These are phyloP conservation scores for Galerina sulciceps DNA, from an alignment of 768 basidiomycete genomes.

Conservation along the genomic window DNA sequence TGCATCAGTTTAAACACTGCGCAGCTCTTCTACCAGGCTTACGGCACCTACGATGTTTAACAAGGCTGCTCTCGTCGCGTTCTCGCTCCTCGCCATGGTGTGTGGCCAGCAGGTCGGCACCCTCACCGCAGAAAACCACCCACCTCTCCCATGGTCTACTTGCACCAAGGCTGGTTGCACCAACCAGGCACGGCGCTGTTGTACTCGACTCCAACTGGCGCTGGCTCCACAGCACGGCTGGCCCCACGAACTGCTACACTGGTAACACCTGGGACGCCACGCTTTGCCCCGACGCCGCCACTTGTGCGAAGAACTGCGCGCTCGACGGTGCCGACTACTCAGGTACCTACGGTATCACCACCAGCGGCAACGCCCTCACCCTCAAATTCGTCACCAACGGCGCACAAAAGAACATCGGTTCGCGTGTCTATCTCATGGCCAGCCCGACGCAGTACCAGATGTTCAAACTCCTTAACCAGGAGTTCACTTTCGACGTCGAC, in stretches of 20 bases:
- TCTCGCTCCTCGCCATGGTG: conserved; percentile 38
- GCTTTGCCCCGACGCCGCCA: conserved; percentile 49
- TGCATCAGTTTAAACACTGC: conserved; percentile 23
- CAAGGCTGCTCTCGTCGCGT: conserved; percentile 35
- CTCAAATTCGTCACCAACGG: conserved; percentile 49
- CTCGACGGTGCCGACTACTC: conserved; percentile 52
- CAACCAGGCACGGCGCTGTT: conserved; percentile 34
- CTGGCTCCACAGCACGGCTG: conserved; percentile 43
- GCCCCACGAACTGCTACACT: conserved; percentile 53
- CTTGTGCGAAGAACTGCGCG: conserved; percentile 50
- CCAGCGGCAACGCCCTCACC: conserved; percentile 47
- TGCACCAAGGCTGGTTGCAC: conserved; percentile 49
- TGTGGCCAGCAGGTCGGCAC: conserved; percentile 57
- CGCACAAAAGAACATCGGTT: conserved; percentile 42
- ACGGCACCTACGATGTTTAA: conserved; percentile 35
- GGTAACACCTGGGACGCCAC: conserved; percentile 59
- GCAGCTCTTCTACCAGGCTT: conserved; percentile 17
- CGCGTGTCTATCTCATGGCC: conserved; percentile 55
- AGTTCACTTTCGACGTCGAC: conserved; percentile 66
- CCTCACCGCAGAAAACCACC: conserved; percentile 50
- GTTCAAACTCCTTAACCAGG: conserved; percentile 53
- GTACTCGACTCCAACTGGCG: conserved; percentile 60
- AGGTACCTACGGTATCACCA: conserved; percentile 55
- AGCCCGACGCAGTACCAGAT: conserved; percentile 45
- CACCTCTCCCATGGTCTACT: conserved; percentile 44